Conservation (phyloP, 2,329 filamentous ascomycete genomes). For the Cadophora gregata region DNA sequence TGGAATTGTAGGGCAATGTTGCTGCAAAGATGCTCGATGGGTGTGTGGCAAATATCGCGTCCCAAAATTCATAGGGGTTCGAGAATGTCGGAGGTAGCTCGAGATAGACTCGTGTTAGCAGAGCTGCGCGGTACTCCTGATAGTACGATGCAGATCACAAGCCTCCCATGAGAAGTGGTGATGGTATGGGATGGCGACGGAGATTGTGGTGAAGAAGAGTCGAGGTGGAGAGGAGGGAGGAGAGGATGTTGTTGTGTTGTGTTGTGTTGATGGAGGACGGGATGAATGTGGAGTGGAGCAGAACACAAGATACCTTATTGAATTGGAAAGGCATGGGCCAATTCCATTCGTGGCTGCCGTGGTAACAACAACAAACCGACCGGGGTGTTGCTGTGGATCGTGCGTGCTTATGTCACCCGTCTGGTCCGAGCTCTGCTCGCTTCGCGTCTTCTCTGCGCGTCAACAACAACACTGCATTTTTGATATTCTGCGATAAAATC, state of each 20-base stretch:
- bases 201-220: slow-evolving; percentile 14
- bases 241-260: slow-evolving; percentile 25
- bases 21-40: slow-evolving; percentile 30
- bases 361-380: background rate
- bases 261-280: slow-evolving; percentile 21
- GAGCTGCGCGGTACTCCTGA: slow-evolving; percentile 24
- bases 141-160: slow-evolving; percentile 24
- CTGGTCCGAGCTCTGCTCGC: background rate
- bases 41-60: slow-evolving; percentile 36
- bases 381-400: background rate
- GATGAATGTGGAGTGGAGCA: background rate
- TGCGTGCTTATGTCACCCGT: background rate
- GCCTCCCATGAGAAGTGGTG: slow-evolving; percentile 26
- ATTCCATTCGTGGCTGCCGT: slow-evolving; percentile 3
- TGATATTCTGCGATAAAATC: background rate
- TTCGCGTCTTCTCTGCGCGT: background rate
- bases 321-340: background rate
- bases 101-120: slow-evolving; percentile 18
- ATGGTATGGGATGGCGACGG: slow-evolving; percentile 23
- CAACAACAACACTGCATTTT: background rate
- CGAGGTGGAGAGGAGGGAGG: slow-evolving; percentile 2
- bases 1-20: slow-evolving; percentile 25
- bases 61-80: slow-evolving; percentile 36
- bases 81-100: slow-evolving; percentile 16
- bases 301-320: background rate